A percentile compares a stretch with the other conserved stretches of the same genome.
Evolutionary conservation across 345 rosid genomes (phyloP).

Genomic region (Corchorus olitorius): DNA sequence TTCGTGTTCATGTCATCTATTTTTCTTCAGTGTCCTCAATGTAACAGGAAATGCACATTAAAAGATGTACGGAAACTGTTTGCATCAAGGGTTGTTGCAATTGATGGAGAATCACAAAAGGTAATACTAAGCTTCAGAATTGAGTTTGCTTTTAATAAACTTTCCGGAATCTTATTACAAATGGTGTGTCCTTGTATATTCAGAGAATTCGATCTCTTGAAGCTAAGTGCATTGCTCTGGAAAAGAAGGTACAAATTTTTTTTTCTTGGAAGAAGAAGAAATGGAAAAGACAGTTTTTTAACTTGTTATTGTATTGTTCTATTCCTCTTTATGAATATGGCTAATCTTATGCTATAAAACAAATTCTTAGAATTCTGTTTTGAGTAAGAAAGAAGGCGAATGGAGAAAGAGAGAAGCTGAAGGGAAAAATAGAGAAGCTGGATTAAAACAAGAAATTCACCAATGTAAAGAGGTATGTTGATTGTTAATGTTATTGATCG

Average conservation of each 20-base stretch:
- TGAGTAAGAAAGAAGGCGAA: conserved; percentile 35
- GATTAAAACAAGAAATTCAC: conserved; percentile 39
- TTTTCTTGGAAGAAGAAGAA: not conserved
- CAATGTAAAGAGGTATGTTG: conserved; percentile 52
- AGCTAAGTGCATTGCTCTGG: conserved; percentile 56
- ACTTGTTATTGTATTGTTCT: not conserved
- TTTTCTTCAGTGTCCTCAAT: conserved; percentile 75
- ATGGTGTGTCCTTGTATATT: conserved; percentile 15
- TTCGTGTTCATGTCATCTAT: not conserved
- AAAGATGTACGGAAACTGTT: conserved; percentile 73
- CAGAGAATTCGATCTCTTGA: conserved; percentile 72
- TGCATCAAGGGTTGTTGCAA: conserved; percentile 71
- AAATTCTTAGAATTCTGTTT: conserved; percentile 42
- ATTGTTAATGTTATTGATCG: not conserved
- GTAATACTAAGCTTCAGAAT: conserved; percentile 28
- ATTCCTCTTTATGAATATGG: not conserved
- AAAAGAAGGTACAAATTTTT: conserved; percentile 52
- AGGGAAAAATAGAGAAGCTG: conserved; percentile 44
- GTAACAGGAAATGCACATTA: conserved; percentile 57
- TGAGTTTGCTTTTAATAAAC: not conserved
- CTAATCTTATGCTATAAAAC: not conserved
- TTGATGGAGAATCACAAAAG: conserved; percentile 76
- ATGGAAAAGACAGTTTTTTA: not conserved
- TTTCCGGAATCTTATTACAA: not conserved
- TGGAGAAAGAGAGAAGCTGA: conserved; percentile 36